Evolutionary conservation across 2,329 filamentous ascomycete genomes (phyloP).

Genomic region (Cordyceps pruinosa): DNA sequence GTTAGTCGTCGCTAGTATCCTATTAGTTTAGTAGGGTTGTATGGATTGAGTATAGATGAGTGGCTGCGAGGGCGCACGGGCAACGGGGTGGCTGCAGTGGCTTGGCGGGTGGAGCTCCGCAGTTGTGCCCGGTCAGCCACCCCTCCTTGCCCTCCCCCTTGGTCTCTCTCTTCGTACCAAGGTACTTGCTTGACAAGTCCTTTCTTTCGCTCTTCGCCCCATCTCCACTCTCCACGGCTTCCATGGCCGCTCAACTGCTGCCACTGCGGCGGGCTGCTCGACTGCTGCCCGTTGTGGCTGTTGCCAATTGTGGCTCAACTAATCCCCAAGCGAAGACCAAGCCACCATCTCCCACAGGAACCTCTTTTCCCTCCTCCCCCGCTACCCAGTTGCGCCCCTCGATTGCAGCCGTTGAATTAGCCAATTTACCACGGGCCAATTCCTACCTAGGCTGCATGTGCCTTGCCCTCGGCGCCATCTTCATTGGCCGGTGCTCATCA

Average conservation of each 20-base stretch:
- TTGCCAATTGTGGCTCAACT: conserved; percentile 5
- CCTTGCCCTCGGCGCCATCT: not conserved
- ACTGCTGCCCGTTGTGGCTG: too few species aligned
- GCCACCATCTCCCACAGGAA: conserved; percentile 9
- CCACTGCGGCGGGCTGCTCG: too few species aligned
- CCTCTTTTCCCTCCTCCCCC: not conserved
- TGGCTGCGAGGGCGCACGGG: not conserved
- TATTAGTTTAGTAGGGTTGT: too few species aligned
- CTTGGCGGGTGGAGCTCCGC: not conserved
- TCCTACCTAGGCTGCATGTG: not conserved
- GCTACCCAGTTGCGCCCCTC: not conserved
- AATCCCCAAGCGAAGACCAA: conserved; percentile 5
- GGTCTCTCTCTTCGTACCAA: not conserved
- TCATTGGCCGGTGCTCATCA: not conserved
- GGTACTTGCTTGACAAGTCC: not conserved
- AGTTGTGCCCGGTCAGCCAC: not conserved
- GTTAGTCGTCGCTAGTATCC: too few species aligned
- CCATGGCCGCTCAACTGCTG: too few species aligned
- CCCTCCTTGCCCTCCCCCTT: not conserved
- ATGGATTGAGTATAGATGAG: too few species aligned
- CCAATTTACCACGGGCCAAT: too few species aligned
- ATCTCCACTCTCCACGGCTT: too few species aligned
- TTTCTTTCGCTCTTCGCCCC: too few species aligned
- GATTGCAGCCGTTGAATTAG: not conserved
- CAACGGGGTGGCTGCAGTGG: not conserved